Conservation (phyloP, 2,329 filamentous ascomycete genomes). For the Penicillium sp. region DNA sequence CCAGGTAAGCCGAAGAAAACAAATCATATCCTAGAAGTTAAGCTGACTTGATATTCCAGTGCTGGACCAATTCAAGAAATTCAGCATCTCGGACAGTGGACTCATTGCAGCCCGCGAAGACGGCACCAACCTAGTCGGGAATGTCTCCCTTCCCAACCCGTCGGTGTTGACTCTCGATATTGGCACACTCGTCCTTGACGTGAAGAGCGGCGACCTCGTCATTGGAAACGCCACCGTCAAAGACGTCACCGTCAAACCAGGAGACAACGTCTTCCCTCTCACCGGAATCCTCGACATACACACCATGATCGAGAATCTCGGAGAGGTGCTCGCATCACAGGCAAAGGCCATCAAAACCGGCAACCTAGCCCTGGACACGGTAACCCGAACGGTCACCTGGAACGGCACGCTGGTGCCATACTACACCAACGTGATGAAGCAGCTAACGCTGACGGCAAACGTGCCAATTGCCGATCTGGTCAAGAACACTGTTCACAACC, state of each 20-base stretch:
- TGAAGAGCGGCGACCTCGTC: conserved; percentile 48
- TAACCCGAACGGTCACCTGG: conserved; percentile 31
- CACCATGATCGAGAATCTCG: conserved; percentile 32
- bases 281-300: conserved; percentile 50
- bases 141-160: conserved; percentile 58
- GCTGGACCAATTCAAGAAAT: conserved; percentile 53
- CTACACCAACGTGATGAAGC: conserved; percentile 36
- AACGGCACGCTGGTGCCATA: conserved; percentile 36
- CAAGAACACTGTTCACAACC: conserved; percentile 32
- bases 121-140: conserved; percentile 55
- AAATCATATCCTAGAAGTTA: background rate
- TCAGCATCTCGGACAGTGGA: conserved; percentile 49
- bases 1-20: conserved; percentile 29
- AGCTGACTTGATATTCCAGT: conserved; percentile 36
- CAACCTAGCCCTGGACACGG: conserved; percentile 28
- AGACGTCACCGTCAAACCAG: conserved; percentile 54
- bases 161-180: conserved; percentile 57
- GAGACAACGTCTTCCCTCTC: conserved; percentile 53
- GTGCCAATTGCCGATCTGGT: conserved; percentile 29
- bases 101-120: conserved; percentile 44
- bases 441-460: conserved; percentile 32
- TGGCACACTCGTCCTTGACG: conserved; percentile 55
- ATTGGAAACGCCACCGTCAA: conserved; percentile 54
- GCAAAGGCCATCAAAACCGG: conserved; percentile 27
- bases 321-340: conserved; percentile 28